Base-by-base conservation (phyloP, 495 filamentous ascomycete species). In the Neurospora sp. region DNA sequence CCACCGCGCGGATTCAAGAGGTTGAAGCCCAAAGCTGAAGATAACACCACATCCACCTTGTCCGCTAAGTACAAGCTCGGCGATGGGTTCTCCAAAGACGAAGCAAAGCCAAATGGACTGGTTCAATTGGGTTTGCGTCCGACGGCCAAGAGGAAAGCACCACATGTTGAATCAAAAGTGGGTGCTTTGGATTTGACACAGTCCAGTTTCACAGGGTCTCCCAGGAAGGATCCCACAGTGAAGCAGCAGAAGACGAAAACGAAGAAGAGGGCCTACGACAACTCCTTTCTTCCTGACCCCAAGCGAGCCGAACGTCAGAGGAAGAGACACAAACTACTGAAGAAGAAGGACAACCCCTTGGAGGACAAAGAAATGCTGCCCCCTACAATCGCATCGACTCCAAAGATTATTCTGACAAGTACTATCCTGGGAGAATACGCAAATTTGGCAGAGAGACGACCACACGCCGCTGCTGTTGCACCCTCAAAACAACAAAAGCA, bases 21-120 rank as follows among this genome's bases (percentile, higher is more conserved):
- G 40, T 70, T 77, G 39, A 42, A 35, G 20, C 38, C 16, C 9
- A 71, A 59, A 40, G 8, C 22, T 31, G 41, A 71, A 17, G 37
- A 35, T 4, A 31, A 8, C 35, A 38, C 4, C 17, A 44, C 20
- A n/a, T 0, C 48, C 39, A 14, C 42, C 0, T n/a, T 27, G 8
- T 7, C 16, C 5, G n/a, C 44, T 20, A 72, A 41, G 14, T 68
- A 69, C 70, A 61, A 38, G 16, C 45, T 71, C 12, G 77, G 76
- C 12, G 77, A 79, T 9, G 77, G 77, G 4, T 79, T 79, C 65
- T 77, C 77, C 8, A 74, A 73, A 10, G 68, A 70, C 1, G 77
- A 79, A 42, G 74, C 74, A 12, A 79, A 69, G 61, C 75, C 74
- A 38, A 73, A 72, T 42, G 76, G 77, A 1, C 37, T 73, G 35